Evolutionary conservation across 257 asterid genomes (phyloP), one percentile per base, ranked within the genome.

Genomic region (Petunia secreta): DNA sequence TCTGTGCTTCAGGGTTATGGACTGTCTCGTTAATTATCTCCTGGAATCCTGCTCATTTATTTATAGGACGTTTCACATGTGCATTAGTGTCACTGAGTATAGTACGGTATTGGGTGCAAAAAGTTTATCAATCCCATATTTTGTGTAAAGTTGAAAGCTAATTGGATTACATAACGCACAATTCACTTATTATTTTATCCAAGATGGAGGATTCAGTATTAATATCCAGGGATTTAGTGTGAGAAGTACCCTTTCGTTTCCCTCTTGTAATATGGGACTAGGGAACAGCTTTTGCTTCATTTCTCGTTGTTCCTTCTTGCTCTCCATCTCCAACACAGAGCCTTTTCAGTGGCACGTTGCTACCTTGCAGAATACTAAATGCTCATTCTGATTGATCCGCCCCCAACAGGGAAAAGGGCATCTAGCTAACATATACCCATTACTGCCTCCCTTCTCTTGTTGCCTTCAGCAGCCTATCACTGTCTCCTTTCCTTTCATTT

Each of bases 221-320:
- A n/a, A 69, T 69, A 69, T 16, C 39, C 10, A 25, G 39, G 58
- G 76, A 46, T 25, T 55, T 16, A 16, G 58, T 69, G 76, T 69
- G 76, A 46, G 76, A 69, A 69, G 41, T 43, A 43, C 75, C 75
- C 75, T 67, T 67, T 11, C 16, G 76, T 44, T 46, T 41, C 41
- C 8, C 58, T 16, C 41, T 46, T 44, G 46, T 69, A 46, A 44
- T 25, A 65, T 44, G 2, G 5, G 76, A 9, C 1, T 46, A 69
- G 40, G 5, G 58, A 34, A 25, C 25, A 8, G 7, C 10, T 3
- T 46, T 69, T 5, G 58, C 76, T 16, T 69, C 76, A 69, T 69
- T 46, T 69, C 41, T 44, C 5, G 44, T 69, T 58, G 16, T 59
- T 38, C 11, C 58, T 60, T 34, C 66, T 68, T 16, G 10, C 58